These are phyloP conservation scores for Dianthus caryophyllus DNA, from an alignment of 148 eudicot species.

Conservation along the genomic window DNA sequence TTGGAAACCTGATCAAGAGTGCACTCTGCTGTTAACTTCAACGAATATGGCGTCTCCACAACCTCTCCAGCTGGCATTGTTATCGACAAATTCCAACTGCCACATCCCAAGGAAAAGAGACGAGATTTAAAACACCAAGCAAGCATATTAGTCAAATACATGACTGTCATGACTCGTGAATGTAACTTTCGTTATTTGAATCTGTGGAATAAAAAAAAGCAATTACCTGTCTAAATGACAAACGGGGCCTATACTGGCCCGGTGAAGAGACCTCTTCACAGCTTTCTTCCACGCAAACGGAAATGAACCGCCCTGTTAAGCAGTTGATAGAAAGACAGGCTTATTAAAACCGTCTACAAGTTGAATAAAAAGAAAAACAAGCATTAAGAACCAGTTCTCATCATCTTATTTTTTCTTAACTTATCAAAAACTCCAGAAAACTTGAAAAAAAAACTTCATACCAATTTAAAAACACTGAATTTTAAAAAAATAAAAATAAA, in stretches of 20 bases:
- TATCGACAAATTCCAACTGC: conserved; percentile 74
- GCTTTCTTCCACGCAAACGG: conserved; percentile 94
- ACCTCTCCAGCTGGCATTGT: conserved; percentile 68
- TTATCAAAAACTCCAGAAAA: too few relatives aligned
- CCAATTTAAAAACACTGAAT: too few relatives aligned
- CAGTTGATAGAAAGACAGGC: conserved; percentile 4
- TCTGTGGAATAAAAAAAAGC: too few relatives aligned
- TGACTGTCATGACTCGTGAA: background rate
- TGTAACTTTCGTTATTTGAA: background rate
- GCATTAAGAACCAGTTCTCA: too few relatives aligned
- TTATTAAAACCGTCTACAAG: background rate
- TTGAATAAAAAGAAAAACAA: background rate
- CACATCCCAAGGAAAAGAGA: background rate
- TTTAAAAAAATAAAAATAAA: too few relatives aligned
- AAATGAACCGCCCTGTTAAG: conserved; percentile 84
- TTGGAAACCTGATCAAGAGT: conserved; percentile 57
- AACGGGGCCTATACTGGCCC: conserved; percentile 42
- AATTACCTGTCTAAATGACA: conserved; percentile 73
- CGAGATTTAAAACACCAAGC: background rate
- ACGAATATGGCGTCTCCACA: conserved; percentile 56
- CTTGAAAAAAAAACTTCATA: too few relatives aligned
- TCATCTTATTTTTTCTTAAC: too few relatives aligned
- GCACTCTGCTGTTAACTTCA: conserved; percentile 54
- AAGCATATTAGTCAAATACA: background rate
- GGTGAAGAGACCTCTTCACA: conserved; percentile 73